A percentile compares a stretch with the other conserved stretches of the same genome.
Conservation (phyloP, 2,329 filamentous ascomycete species). For the Plectosphaerella sp. region DNA sequence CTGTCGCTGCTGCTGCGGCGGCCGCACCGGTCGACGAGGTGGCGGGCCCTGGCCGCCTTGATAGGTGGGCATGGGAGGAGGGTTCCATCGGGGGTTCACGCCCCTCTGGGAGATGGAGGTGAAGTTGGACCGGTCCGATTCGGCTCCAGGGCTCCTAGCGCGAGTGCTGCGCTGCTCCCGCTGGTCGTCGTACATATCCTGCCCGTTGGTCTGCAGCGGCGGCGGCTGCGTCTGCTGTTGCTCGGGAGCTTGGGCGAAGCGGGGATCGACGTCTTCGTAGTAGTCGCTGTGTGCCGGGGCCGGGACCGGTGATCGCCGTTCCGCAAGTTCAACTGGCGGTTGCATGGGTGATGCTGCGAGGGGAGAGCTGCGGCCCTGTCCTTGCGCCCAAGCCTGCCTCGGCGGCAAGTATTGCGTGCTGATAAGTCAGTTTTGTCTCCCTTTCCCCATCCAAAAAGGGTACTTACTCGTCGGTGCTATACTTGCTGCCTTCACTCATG, state of each 20-base stretch:
- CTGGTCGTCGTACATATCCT: conserved; percentile 56
- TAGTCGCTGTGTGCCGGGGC: conserved; percentile 47
- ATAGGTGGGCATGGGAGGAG: conserved; percentile 36
- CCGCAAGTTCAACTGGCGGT: conserved; percentile 29
- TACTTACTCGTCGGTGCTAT: conserved; percentile 70
- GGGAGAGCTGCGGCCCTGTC: conserved; percentile 37
- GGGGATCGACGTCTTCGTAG: conserved; percentile 91
- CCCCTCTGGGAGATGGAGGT: conserved; percentile 87
- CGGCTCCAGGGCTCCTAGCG: conserved; percentile 62
- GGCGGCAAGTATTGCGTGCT: conserved; percentile 51
- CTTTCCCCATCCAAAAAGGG: background rate
- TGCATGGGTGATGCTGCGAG: conserved; percentile 38
- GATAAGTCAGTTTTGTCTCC: conserved; percentile 23
- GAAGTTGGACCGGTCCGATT: conserved; percentile 79
- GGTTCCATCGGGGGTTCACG: conserved; percentile 80
- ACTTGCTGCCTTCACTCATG: conserved; percentile 66
- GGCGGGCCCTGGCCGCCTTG: conserved; percentile 31
- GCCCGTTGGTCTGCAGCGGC: conserved; percentile 10
- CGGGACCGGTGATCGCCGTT: conserved; percentile 25
- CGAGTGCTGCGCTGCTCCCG: conserved; percentile 40
- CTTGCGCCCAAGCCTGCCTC: conserved; percentile 51
- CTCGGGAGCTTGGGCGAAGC: conserved; percentile 52
- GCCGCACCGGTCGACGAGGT: conserved; percentile 26
- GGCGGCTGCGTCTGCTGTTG: conserved; percentile 14
- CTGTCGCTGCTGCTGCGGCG: conserved; percentile 43